These are phyloP conservation scores for Plectranthus barbatus DNA, from an alignment of 257 asterid genomes.

Conservation along the genomic window DNA sequence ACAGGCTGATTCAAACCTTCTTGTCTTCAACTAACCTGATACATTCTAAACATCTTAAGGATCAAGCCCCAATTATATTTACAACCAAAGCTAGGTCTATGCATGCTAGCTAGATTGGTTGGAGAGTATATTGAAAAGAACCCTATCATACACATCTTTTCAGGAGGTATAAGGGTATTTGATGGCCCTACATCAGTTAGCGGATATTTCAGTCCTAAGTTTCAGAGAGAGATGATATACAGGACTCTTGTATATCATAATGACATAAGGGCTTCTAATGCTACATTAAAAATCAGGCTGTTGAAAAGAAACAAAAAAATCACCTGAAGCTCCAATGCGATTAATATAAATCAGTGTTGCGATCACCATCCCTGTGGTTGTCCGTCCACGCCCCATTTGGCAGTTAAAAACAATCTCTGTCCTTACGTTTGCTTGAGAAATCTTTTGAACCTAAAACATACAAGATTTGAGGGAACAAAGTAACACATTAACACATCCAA, in stretches of 20 bases:
- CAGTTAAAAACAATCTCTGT: constrained; percentile 85
- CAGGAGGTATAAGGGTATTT: too few relatives aligned
- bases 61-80: not conserved
- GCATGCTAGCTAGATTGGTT: not conserved
- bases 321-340: constrained; percentile 97
- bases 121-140: too few relatives aligned
- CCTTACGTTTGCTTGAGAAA: constrained; percentile 71
- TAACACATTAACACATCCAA: constrained; percentile 9
- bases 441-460: constrained; percentile 56
- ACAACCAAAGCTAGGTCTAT: not conserved
- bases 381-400: constrained; percentile 99
- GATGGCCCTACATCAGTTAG: too few relatives aligned
- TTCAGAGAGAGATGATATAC: not conserved
- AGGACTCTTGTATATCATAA: constrained; percentile 1
- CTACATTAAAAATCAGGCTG: not conserved
- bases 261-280: not conserved
- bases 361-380: constrained; percentile 99
- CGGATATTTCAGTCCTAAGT: not conserved
- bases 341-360: constrained; percentile 79
- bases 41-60: too few relatives aligned
- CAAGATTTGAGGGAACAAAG: constrained; percentile 1
- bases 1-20: not conserved
- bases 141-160: too few relatives aligned
- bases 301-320: constrained; percentile 14
- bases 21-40: too few relatives aligned